Evolutionary conservation across 78 protist species (phyloP).

Genomic region (Chrysochromulina parva): DNA sequence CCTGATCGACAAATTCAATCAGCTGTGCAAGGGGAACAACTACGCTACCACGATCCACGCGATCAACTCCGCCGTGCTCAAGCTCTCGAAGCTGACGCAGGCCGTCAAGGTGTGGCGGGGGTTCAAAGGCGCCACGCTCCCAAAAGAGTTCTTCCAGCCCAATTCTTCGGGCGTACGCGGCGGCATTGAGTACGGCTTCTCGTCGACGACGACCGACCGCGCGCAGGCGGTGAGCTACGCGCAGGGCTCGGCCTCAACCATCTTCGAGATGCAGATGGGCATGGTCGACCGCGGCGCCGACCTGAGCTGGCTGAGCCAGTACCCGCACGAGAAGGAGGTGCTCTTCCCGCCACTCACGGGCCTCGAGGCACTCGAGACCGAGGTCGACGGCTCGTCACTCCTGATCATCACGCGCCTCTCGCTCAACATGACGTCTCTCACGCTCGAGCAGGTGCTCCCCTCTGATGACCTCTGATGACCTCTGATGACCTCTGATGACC

Average conservation of each 20-base stretch:
- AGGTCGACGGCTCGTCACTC: neutral
- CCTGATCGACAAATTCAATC: neutral
- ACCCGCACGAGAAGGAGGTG: slow-evolving; percentile 18
- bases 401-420: neutral
- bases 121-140: neutral
- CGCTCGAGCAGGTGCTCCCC: neutral
- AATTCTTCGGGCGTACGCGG: neutral
- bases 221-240: neutral
- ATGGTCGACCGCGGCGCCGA: slow-evolving; percentile 40
- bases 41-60: slow-evolving; percentile 39
- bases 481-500: too few relatives aligned
- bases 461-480: too few relatives aligned
- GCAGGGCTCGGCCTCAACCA: neutral
- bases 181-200: slow-evolving; percentile 21
- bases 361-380: neutral
- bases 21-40: neutral
- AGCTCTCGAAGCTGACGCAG: slow-evolving; percentile 1
- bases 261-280: slow-evolving; percentile 26
- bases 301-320: slow-evolving; percentile 35
- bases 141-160: neutral
- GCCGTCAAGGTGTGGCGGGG: neutral
- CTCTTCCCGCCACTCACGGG: slow-evolving; percentile 33
- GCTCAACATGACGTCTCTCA: neutral
- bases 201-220: slow-evolving; percentile 18
- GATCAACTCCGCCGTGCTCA: slow-evolving; percentile 7